phyloP scores from a whole-genome alignment of 495 filamentous ascomycete genomes.

The Penicillium roqueforti region DNA sequence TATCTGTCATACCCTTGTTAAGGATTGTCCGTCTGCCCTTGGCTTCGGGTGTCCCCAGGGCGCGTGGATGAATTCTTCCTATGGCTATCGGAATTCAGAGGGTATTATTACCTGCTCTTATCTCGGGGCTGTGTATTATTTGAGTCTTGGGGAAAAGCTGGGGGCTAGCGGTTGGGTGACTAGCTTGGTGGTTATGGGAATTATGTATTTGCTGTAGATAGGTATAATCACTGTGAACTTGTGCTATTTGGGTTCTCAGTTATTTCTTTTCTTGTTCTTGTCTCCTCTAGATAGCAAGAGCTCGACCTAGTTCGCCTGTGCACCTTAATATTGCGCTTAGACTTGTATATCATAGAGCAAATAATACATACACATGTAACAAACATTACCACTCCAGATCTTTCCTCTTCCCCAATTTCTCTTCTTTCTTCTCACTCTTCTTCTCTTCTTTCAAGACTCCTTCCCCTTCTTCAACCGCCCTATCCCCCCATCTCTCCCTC shows the following conservation, averaged over 20 bases:
- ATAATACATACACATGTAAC: neutral
- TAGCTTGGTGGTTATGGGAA: conserved; percentile 15
- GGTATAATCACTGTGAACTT: neutral
- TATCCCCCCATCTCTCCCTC: conserved; percentile 39
- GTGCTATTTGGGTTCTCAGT: too few species aligned
- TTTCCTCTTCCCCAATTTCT: neutral
- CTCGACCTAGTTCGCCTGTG: neutral
- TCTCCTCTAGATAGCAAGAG: neutral
- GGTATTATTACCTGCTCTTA: conserved; percentile 55
- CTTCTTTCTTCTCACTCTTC: neutral
- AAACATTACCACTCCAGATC: conserved; percentile 20
- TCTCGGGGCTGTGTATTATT: conserved; percentile 51
- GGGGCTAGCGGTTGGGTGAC: conserved; percentile 12
- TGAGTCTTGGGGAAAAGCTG: conserved; percentile 31
- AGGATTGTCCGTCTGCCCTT: conserved; percentile 75
- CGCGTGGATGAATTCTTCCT: conserved; percentile 58
- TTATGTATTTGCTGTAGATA: conserved; percentile 10
- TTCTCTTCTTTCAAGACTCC: neutral
- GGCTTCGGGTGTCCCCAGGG: conserved; percentile 72
- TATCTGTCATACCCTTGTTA: conserved; percentile 77
- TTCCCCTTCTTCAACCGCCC: conserved; percentile 15
- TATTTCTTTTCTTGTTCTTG: neutral
- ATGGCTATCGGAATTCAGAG: conserved; percentile 49
- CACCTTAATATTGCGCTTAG: neutral
- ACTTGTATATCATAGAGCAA: too few species aligned